A percentile compares a stretch with the other conserved stretches of the same genome.
phyloP scores from a whole-genome alignment of 148 eudicot species.

The Chenopodium album region DNA sequence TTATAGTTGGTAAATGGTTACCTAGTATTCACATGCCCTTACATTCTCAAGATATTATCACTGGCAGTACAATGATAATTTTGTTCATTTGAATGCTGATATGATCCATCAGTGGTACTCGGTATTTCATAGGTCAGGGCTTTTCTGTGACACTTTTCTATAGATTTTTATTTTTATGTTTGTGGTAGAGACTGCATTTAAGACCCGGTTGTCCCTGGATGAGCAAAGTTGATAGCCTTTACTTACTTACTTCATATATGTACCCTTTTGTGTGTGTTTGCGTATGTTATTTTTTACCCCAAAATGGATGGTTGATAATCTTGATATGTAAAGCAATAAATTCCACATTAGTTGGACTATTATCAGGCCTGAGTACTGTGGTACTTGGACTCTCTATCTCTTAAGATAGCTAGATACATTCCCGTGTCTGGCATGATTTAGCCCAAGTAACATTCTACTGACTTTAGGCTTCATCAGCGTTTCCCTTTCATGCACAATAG shows the following conservation, averaged over 20 bases:
- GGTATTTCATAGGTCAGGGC: neutral
- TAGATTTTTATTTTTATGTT: neutral
- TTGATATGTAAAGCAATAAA: too few species aligned
- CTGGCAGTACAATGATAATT: neutral
- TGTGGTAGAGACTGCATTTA: neutral
- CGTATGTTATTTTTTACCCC: too few species aligned
- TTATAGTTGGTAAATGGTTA: neutral
- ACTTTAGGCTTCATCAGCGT: neutral
- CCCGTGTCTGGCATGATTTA: neutral
- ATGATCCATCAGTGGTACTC: neutral
- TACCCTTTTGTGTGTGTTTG: neutral
- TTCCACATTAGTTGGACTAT: too few species aligned
- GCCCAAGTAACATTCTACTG: neutral
- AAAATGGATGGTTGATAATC: too few species aligned
- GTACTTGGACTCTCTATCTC: too few species aligned
- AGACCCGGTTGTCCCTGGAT: neutral
- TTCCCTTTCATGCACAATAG: neutral
- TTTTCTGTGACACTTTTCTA: neutral
- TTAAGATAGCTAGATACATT: neutral
- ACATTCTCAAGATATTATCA: neutral
- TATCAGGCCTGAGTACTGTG: too few species aligned
- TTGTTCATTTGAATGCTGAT: neutral
- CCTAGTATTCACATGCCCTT: neutral
- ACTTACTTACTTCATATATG: too few species aligned
- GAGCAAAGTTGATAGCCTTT: neutral